Percentiles rank a stretch among this genome's conserved stretches.
These are phyloP conservation scores for Fusarium torreyae DNA, from an alignment of 2,329 filamentous ascomycete genomes.

Conservation along the genomic window DNA sequence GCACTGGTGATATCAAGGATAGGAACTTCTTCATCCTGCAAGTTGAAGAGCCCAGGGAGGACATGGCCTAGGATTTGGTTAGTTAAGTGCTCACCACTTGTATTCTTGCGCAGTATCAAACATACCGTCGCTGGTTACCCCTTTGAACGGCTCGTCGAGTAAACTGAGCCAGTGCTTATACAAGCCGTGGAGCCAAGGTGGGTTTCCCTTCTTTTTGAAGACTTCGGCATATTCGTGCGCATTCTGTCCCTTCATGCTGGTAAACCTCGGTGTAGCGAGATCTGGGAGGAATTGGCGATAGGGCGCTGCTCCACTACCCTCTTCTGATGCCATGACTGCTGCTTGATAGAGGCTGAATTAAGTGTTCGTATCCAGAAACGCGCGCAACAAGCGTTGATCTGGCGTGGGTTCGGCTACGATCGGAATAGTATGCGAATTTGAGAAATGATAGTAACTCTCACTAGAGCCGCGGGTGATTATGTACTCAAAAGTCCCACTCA, in stretches of 20 bases:
- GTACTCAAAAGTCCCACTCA: neutral
- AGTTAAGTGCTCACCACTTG: too few relatives aligned
- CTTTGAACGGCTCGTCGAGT: constrained; percentile 77
- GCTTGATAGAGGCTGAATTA: too few relatives aligned
- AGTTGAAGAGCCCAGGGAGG: constrained; percentile 66
- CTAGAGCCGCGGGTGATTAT: neutral
- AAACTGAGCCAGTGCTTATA: constrained; percentile 72
- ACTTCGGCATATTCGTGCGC: constrained; percentile 73
- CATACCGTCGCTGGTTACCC: constrained; percentile 77
- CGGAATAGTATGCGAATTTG: too few relatives aligned
- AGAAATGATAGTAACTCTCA: neutral
- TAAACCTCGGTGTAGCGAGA: neutral
- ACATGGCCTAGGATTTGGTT: constrained; percentile 50
- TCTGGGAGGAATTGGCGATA: constrained; percentile 26
- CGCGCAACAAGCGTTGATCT: too few relatives aligned
- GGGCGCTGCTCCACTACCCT: neutral
- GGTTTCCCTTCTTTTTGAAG: constrained; percentile 71
- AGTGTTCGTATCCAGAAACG: too few relatives aligned
- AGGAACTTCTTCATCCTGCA: constrained; percentile 75
- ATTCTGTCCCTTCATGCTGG: constrained; percentile 71
- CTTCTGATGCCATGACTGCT: neutral
- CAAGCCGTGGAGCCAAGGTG: constrained; percentile 77
- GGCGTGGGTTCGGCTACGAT: too few relatives aligned
- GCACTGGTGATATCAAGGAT: constrained; percentile 70
- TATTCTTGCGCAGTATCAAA: constrained; percentile 56